phyloP scores from a whole-genome alignment of 257 asterid genomes.

The Cruciata laevipes region DNA sequence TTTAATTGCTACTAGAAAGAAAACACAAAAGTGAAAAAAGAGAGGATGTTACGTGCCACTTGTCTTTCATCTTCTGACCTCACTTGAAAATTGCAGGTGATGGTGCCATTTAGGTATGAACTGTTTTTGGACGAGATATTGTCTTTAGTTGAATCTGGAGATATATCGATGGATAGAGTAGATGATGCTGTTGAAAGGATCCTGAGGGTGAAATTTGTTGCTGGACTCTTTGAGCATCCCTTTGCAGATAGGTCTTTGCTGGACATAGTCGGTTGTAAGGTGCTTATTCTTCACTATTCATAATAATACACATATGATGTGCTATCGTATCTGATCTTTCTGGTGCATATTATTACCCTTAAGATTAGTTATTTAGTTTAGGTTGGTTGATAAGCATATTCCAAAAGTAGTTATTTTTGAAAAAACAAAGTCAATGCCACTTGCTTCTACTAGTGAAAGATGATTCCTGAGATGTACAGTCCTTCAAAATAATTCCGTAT shows the following conservation, averaged over 20 bases:
- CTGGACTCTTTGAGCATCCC: constrained; percentile 84
- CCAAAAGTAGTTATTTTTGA: too few relatives aligned
- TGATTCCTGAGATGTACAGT: not conserved
- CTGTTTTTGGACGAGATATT: constrained; percentile 67
- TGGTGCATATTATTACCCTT: not conserved
- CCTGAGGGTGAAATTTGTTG: constrained; percentile 78
- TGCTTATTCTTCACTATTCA: constrained; percentile 21
- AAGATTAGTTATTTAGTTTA: too few relatives aligned
- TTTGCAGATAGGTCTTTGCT: constrained; percentile 69
- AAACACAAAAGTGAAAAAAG: not conserved
- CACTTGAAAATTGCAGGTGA: constrained; percentile 55
- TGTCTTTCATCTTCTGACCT: constrained; percentile 12
- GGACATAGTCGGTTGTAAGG: constrained; percentile 89
- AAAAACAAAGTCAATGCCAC: not conserved
- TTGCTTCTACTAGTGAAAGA: not conserved
- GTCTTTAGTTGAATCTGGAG: constrained; percentile 74
- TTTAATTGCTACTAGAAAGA: not conserved
- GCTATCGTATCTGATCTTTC: not conserved
- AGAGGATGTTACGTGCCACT: not conserved
- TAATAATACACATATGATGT: constrained; percentile 9
- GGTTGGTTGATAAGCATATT: too few relatives aligned
- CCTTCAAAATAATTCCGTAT: not conserved
- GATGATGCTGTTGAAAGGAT: constrained; percentile 95
- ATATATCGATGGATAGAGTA: constrained; percentile 69
- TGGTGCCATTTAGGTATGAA: constrained; percentile 91